Conservation (phyloP, 1,284 basidiomycete genomes). For the Malassezia pachydermatis region DNA sequence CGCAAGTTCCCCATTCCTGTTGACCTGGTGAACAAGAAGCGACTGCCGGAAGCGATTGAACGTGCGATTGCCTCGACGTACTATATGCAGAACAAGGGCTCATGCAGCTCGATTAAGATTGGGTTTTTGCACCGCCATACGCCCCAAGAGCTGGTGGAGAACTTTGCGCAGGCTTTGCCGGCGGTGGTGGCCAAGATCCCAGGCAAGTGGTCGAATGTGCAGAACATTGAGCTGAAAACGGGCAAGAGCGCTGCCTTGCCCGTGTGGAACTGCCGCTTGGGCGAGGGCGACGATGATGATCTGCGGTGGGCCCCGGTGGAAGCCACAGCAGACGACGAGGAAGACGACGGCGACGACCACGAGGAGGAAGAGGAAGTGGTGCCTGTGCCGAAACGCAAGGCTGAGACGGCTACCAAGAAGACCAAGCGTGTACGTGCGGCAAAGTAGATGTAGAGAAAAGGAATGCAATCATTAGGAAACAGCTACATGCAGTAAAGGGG, state of each 20-base stretch:
- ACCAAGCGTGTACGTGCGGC: slow-evolving; percentile 4
- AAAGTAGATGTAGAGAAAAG: background rate
- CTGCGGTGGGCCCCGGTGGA: slow-evolving; percentile 11
- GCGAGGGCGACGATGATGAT: slow-evolving; percentile 39
- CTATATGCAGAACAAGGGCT: slow-evolving; percentile 58
- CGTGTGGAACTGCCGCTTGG: slow-evolving; percentile 72
- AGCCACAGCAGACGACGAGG: slow-evolving; percentile 7
- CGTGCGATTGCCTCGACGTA: slow-evolving; percentile 82
- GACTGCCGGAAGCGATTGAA: slow-evolving; percentile 79
- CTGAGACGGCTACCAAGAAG: background rate
- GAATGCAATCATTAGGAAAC: too few species aligned
- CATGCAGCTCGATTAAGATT: slow-evolving; percentile 60
- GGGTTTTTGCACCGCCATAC: slow-evolving; percentile 62
- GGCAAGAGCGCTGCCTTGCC: slow-evolving; percentile 73
- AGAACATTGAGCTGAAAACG: slow-evolving; percentile 83
- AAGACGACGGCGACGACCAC: background rate
- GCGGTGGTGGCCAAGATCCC: slow-evolving; percentile 59
- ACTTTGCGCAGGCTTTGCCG: slow-evolving; percentile 70
- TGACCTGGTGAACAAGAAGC: slow-evolving; percentile 63
- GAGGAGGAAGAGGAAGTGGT: slow-evolving; percentile 5
- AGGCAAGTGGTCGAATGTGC: slow-evolving; percentile 82
- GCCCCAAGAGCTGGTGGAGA: slow-evolving; percentile 64
- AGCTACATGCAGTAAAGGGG: too few species aligned
- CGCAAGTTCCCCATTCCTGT: slow-evolving; percentile 93
- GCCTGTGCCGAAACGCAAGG: background rate